A percentile compares a stretch with the other conserved stretches of the same genome.
Conservation (phyloP, 139 green algal genomes). For the Penium margaritaceum region DNA sequence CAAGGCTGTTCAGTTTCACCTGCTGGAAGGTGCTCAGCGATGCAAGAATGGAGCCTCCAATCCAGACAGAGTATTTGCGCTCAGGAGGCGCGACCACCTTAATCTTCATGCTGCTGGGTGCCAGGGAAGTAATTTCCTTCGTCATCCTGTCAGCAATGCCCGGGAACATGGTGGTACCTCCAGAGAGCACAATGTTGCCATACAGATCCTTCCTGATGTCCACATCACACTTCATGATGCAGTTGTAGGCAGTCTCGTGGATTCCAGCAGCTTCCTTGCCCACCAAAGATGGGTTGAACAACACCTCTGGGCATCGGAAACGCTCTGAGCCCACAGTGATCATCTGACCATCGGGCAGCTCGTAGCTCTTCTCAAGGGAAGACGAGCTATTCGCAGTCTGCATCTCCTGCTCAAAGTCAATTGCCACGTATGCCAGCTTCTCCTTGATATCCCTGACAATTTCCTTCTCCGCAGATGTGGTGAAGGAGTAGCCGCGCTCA, state of each 20-base stretch:
- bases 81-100: constrained; percentile 58
- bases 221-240: constrained; percentile 57
- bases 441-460: constrained; percentile 57
- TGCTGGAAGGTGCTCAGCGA: constrained; percentile 58
- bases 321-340: constrained; percentile 50
- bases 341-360: constrained; percentile 65
- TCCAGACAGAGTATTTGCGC: constrained; percentile 57
- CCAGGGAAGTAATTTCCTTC: constrained; percentile 48
- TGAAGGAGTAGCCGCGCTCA: constrained; percentile 54
- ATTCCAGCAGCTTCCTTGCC: constrained; percentile 53
- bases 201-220: constrained; percentile 53
- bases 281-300: constrained; percentile 50
- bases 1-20: no score
- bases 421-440: constrained; percentile 53
- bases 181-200: constrained; percentile 51
- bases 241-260: constrained; percentile 51
- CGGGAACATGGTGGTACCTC: constrained; percentile 53
- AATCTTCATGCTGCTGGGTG: constrained; percentile 51
- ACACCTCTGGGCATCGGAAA: constrained; percentile 50
- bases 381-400: constrained; percentile 64
- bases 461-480: constrained; percentile 50
- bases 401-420: constrained; percentile 87
- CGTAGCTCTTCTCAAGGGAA: constrained; percentile 83
- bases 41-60: constrained; percentile 55
- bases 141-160: constrained; percentile 49